Evolutionary conservation across 345 rosid species (phyloP), one percentile per base, ranked within the genome.

Genomic region (Sapria himalayana): DNA sequence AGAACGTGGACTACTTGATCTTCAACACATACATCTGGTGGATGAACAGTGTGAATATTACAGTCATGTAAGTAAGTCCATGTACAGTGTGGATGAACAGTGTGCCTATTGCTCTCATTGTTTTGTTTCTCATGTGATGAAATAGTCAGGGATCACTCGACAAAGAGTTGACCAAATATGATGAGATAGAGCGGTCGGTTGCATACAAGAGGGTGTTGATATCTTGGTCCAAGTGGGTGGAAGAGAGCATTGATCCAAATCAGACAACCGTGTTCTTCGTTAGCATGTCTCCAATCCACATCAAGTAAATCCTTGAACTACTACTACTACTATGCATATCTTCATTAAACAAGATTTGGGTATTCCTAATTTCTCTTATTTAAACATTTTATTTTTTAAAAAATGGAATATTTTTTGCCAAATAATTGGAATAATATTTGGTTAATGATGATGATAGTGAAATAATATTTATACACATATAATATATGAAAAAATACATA

Each of bases 151-250:
- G 99, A 45, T 82, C 99, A 1, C 84, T 84, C 43, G 73, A 65
- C 14, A 81, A 89, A 41, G 95, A 92, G 7, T 58, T 62, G 20
- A 73, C 69, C 3, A 86, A 84, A 34, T 82, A 66, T 0, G 78
- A 76, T 50, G 74, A 66, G 10, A 31, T 89, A 50, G 74, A 69
- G 17, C 61, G 92, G 39, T 58, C 59, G 0, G 55, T 77, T 13
- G 95, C 95, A 32, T 89, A 84, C 37, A 46, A 56, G 38, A 41
- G 82, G 33, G 92, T 66, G 8, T 48, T 89, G 57, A 77, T 61
- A 53, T 82, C 95, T 10, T 84, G 95, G 99, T 84, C 95, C 5
- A 74, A 77, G 44, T 89, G 99, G 95, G 63, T 84, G 1, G 95
- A 89, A 35, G 68, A 81, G 18, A 77, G 57, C 19, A 50, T 84